Evolutionary conservation across 768 basidiomycete genomes (phyloP).

Genomic region (Xerocomellus intermedius): DNA sequence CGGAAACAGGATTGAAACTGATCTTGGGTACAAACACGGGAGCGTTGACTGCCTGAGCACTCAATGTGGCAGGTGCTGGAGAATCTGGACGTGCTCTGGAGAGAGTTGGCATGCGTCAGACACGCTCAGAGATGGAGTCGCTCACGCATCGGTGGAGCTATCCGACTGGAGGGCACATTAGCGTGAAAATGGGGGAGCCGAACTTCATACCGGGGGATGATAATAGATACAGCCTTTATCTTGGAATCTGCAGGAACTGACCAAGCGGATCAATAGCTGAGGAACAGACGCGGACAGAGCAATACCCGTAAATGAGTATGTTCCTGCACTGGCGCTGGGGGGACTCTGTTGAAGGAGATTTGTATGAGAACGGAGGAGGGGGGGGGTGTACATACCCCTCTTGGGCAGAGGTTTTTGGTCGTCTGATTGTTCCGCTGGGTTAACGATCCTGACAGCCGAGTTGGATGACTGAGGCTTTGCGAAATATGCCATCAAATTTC

Average conservation of each 20-base stretch:
- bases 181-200: constrained; percentile 2
- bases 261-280: background rate
- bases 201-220: constrained; percentile 62
- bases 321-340: constrained; percentile 85
- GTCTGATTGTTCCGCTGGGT: constrained; percentile 46
- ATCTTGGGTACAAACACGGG: constrained; percentile 82
- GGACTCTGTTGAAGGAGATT: constrained; percentile 45
- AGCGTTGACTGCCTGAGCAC: constrained; percentile 74
- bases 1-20: constrained; percentile 40
- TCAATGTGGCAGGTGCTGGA: constrained; percentile 41
- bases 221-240: constrained; percentile 84
- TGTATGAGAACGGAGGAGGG: constrained; percentile 1
- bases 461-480: constrained; percentile 55
- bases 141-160: constrained; percentile 28
- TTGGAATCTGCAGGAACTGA: constrained; percentile 79
- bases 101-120: constrained; percentile 5
- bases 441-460: constrained; percentile 70
- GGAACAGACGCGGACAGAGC: background rate
- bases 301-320: constrained; percentile 86
- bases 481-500: constrained; percentile 63
- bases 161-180: constrained; percentile 23
- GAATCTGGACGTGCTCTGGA: constrained; percentile 44
- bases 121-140: background rate
- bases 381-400: constrained; percentile 48
- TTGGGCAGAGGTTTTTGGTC: constrained; percentile 44